Evolutionary conservation across 2,329 filamentous ascomycete species (phyloP).

Genomic region (Clonostachys rosea): DNA sequence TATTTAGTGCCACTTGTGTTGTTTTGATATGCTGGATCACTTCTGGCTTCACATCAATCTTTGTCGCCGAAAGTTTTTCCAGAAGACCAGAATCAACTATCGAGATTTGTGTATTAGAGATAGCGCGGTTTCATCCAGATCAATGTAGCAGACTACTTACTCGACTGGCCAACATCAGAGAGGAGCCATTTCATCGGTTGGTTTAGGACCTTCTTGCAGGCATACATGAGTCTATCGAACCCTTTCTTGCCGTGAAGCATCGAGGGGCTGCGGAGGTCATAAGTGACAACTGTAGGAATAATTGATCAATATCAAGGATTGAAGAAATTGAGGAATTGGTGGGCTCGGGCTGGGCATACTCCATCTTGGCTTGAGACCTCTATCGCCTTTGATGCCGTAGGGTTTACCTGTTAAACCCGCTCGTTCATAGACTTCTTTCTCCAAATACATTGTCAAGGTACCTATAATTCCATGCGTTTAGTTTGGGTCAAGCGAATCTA

Average conservation of each 20-base stretch:
- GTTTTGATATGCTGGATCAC: conserved; percentile 9
- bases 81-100: conserved; percentile 41
- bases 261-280: conserved; percentile 66
- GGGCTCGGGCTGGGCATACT: conserved; percentile 38
- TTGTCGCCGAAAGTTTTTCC: conserved; percentile 33
- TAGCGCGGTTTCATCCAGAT: conserved; percentile 29
- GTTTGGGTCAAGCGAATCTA: neutral
- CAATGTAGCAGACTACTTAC: conserved; percentile 11
- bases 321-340: conserved; percentile 14
- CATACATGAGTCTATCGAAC: conserved; percentile 74
- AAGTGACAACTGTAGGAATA: conserved; percentile 58
- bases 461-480: conserved; percentile 36
- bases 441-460: conserved; percentile 69
- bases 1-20: conserved; percentile 13
- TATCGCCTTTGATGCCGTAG: conserved; percentile 50
- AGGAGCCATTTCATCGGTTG: conserved; percentile 73
- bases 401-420: conserved; percentile 75
- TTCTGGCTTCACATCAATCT: conserved; percentile 25
- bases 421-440: conserved; percentile 77
- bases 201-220: conserved; percentile 72
- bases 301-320: neutral
- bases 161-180: conserved; percentile 46
- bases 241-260: conserved; percentile 83
- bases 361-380: conserved; percentile 66
- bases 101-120: too few relatives aligned